Percentiles rank a stretch among this genome's conserved stretches.
Evolutionary conservation across 1,284 basidiomycete genomes (phyloP).

Genomic region (Pterulicium gracile): DNA sequence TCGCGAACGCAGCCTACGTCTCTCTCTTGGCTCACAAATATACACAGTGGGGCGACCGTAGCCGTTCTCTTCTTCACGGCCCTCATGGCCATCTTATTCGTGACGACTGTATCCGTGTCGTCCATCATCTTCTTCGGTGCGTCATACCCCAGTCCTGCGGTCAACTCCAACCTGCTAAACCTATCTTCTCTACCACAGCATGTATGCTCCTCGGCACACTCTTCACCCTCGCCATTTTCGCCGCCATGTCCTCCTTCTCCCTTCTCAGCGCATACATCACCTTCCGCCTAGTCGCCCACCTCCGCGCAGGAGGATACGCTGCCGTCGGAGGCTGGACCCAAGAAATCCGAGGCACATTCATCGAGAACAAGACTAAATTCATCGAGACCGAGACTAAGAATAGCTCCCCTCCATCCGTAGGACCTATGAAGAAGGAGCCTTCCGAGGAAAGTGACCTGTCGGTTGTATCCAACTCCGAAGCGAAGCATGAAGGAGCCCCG

Average conservation of each 20-base stretch:
- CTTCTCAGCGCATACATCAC: conserved; percentile 21
- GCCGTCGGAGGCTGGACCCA: conserved; percentile 25
- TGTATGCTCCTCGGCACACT: conserved; percentile 4
- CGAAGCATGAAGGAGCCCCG: neutral
- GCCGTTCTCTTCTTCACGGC: neutral
- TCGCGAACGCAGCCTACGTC: neutral
- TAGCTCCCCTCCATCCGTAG: neutral
- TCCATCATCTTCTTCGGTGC: neutral
- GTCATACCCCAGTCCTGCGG: neutral
- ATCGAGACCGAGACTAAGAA: conserved; percentile 7
- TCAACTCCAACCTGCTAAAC: neutral
- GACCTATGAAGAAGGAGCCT: neutral
- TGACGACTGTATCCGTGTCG: neutral
- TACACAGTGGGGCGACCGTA: neutral
- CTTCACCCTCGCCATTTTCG: conserved; percentile 9
- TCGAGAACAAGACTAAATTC: conserved; percentile 5
- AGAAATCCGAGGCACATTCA: conserved; percentile 16
- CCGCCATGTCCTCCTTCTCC: conserved; percentile 17
- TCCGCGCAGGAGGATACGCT: conserved; percentile 21
- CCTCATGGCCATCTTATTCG: neutral
- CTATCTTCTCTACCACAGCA: neutral
- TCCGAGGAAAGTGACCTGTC: neutral
- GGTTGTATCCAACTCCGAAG: neutral
- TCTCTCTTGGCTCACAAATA: no score
- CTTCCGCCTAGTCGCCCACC: conserved; percentile 20